These are phyloP conservation scores for Ambrosia trifida DNA, from an alignment of 129 eudicot genomes.

Conservation along the genomic window DNA sequence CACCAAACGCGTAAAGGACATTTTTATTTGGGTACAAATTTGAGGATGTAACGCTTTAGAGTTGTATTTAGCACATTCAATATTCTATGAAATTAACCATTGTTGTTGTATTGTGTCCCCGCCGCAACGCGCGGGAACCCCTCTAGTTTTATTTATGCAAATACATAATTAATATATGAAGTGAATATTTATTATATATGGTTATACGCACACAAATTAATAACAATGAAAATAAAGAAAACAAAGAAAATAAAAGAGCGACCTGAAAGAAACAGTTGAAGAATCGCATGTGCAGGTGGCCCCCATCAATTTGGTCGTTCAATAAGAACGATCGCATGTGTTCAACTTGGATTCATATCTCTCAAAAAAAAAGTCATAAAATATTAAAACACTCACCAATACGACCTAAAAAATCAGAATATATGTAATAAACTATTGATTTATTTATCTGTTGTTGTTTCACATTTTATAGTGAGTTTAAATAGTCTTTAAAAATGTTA, in stretches of 20 bases:
- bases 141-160: not conserved
- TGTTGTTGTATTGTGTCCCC: too few relatives aligned
- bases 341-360: conserved; percentile 32
- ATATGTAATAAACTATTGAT: not conserved
- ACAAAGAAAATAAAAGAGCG: not conserved
- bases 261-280: conserved; percentile 33
- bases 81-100: too few relatives aligned
- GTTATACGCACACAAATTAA: not conserved
- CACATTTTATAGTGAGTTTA: not conserved
- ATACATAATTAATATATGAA: not conserved
- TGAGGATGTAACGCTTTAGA: too few relatives aligned
- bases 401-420: not conserved
- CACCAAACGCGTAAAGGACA: too few relatives aligned
- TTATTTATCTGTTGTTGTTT: not conserved
- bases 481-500: not conserved
- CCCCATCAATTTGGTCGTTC: conserved; percentile 36
- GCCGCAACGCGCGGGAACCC: too few relatives aligned
- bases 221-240: not conserved
- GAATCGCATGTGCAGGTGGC: conserved; percentile 62
- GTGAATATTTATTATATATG: not conserved
- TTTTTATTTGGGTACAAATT: too few relatives aligned
- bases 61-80: too few relatives aligned
- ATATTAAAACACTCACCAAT: conserved; percentile 27
- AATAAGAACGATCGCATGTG: conserved; percentile 49
- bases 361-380: conserved; percentile 22